Percentiles rank a stretch among this genome's conserved stretches.
Conservation (phyloP, 108 stramenopile genomes). For the Ochromonas danica region DNA sequence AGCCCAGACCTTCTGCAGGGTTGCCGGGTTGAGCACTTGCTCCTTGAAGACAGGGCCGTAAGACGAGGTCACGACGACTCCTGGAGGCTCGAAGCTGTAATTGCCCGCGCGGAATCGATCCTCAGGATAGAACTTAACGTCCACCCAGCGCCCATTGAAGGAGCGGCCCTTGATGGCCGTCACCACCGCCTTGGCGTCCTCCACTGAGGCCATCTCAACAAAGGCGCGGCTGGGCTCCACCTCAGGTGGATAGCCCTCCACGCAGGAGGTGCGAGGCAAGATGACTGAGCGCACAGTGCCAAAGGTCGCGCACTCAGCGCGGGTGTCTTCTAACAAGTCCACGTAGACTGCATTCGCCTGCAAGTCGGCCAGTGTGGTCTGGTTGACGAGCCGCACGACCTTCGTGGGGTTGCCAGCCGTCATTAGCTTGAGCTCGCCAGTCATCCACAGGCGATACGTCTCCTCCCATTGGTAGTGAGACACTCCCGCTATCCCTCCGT, state of each 20-base stretch:
- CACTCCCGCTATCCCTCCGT: background rate
- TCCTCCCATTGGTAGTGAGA: constrained; percentile 5
- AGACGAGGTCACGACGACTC: background rate
- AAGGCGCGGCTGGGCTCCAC: background rate
- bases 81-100: background rate
- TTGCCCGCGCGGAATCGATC: background rate
- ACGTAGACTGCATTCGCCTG: background rate
- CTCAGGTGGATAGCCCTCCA: too few relatives aligned
- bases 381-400: background rate
- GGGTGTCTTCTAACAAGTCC: background rate
- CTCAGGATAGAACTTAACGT: constrained; percentile 9
- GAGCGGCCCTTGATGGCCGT: constrained; percentile 2
- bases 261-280: background rate
- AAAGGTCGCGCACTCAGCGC: background rate
- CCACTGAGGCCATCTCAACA: background rate
- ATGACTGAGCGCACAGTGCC: background rate
- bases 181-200: constrained; percentile 11
- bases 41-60: background rate
- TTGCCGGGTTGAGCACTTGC: background rate
- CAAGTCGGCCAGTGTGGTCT: background rate
- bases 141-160: constrained; percentile 21
- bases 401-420: background rate
- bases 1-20: background rate
- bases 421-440: background rate
- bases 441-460: background rate